These are phyloP conservation scores for Penicillium vulpinum DNA, from an alignment of 2,329 filamentous ascomycete genomes.

Conservation along the genomic window DNA sequence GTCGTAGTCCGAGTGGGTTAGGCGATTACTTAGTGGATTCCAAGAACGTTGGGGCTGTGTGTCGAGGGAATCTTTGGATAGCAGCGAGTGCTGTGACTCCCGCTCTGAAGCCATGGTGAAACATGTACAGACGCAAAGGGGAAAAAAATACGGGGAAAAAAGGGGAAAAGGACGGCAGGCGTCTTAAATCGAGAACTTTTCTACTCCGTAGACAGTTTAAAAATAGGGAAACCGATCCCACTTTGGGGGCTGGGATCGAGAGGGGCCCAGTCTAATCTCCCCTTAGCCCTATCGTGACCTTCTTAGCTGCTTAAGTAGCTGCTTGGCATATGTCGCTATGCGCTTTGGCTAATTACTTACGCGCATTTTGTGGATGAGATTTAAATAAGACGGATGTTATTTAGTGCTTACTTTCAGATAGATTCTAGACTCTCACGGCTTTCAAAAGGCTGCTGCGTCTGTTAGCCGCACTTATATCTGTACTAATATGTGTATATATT, in stretches of 20 bases:
- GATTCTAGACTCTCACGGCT: neutral
- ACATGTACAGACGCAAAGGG: neutral
- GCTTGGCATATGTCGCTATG: neutral
- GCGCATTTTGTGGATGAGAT: no score
- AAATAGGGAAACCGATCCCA: no score
- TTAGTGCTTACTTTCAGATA: neutral
- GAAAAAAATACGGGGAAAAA: neutral
- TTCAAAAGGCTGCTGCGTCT: neutral
- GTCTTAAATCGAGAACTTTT: neutral
- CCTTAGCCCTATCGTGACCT: neutral
- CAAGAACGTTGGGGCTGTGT: constrained; percentile 18
- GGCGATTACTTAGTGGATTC: constrained; percentile 20
- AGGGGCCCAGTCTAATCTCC: neutral
- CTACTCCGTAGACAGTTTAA: neutral
- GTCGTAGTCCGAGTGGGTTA: constrained; percentile 9
- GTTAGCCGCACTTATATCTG: neutral
- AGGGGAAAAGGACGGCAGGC: neutral
- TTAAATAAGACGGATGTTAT: no score
- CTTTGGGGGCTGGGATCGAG: no score
- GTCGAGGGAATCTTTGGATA: constrained; percentile 15
- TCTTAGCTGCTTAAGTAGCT: constrained; percentile 1
- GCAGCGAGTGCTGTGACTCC: constrained; percentile 18
- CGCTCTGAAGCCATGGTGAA: constrained; percentile 18
- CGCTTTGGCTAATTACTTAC: neutral
- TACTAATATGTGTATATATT: neutral